Base-by-base conservation (phyloP, 352 stramenopile genomes). In the Thraustochytrium sp. region DNA sequence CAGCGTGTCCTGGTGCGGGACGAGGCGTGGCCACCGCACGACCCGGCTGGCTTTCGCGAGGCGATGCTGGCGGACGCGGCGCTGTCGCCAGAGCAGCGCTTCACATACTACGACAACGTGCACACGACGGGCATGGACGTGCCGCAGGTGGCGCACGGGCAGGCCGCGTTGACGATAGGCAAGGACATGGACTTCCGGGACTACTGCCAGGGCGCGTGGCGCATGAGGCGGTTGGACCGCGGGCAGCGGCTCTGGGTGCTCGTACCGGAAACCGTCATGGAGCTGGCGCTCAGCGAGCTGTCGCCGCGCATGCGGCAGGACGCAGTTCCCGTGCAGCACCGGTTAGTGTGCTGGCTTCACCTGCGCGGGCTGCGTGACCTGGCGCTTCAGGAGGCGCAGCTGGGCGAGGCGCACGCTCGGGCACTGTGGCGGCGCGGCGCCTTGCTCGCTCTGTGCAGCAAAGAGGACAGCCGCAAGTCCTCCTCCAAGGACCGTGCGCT, bases 101-200 rank as follows among this genome's bases (percentile, higher is more conserved):
- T 96, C 76, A 95, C 92, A 29, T 96, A 95, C 62, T 96, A 96
- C 84, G 92, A 96, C 65, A 92, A 96, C 88, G 91, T 96, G 26
- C 92, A 96, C 86, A 96, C 92, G 23, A 95, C 91, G 0, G 92
- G 92, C 5, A 96, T 96, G 92, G 92, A 96, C 75, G 96, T 96
- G 84, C 93, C 94, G 73, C 92, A 96, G 68, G 90, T 87, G 16
- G 88, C 93, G 16, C 92, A 93, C 64, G 92, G 92, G 0, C 88
- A 90, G 8, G 92, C 92, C 42, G 89, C 94, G 13, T 76, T 96
- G 18, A 96, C 92, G 38, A 84, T 96, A 31, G 92, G 92, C 31
- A 96, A 96, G 80, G 92, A 96, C 85, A 96, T 95, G 91, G 96
- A 91, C 2, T 95, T 96, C 86, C 91, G 92, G 0, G 92, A 96